Evolutionary conservation across 306 rosid species (phyloP), one percentile per base, ranked within the genome.

Genomic region (Malus sieversii): DNA sequence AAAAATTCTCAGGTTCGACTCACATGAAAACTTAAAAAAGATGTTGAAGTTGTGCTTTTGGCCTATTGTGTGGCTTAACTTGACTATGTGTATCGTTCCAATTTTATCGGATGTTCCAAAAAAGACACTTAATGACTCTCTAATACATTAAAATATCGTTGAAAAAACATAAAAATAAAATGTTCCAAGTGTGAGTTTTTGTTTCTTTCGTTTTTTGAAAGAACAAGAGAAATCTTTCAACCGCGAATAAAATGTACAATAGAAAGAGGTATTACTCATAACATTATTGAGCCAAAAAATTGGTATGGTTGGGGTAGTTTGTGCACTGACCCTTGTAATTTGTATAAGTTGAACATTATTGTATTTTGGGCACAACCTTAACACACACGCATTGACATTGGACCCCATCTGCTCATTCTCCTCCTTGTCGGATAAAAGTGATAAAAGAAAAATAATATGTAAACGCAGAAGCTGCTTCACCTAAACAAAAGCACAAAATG

Each of bases 361-460:
- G 53, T 69, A 73, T 3, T 57, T 59, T 63, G 25, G 0, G 8
- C 4, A 77, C 60, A 78, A 70, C 68, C 81, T 72, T 85, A 77
- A 63, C 12, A 10, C 74, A 38, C 80, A 83, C 78, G 81, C 86
- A 77, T 55, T 78, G 80, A 42, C 70, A 72, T 55, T 67, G 40
- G 19, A 75, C 80, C 66, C 44, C n/a, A 19, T 53, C 58, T 68
- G 66, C 11, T 58, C 63, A 19, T 77, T 68, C 74, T 12, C 32
- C 20, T 77, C 66, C 58, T 57, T 57, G 76, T 81, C 57, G 58
- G 75, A 58, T 67, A 74, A 70, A 16, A 42, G 67, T 62, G 30
- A 59, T 68, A 68, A 35, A 60, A 69, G 4, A 61, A 14, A 46
- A 22, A 14, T 10, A 52, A 9, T 6, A 4, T 6, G 18, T 6